Conservation (phyloP, 2,329 filamentous ascomycete genomes). For the Arthrobotrys conoides region DNA sequence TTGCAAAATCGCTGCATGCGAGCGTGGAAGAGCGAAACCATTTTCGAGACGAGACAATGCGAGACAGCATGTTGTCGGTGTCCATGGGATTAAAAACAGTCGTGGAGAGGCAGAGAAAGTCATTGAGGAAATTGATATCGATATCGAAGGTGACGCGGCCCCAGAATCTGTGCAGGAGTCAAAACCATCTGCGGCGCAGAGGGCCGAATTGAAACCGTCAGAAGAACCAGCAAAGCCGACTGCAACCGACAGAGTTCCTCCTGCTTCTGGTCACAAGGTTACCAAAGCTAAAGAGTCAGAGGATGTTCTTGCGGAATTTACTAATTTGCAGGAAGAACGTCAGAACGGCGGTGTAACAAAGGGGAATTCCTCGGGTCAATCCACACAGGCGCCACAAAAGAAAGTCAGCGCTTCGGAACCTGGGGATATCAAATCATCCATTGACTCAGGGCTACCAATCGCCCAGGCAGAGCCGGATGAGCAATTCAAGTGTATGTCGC, state of each 20-base stretch:
- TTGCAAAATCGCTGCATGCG: slow-evolving; percentile 42
- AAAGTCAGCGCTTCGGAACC: slow-evolving; percentile 20
- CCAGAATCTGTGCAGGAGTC: background rate
- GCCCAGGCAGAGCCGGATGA: background rate
- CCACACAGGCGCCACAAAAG: background rate
- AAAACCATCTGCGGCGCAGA: background rate
- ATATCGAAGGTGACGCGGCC: slow-evolving; percentile 13
- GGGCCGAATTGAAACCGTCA: background rate
- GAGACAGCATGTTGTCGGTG: slow-evolving; percentile 47
- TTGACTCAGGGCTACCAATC: slow-evolving; percentile 3
- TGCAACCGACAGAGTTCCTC: slow-evolving; percentile 16
- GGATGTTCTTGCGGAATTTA: slow-evolving; percentile 39
- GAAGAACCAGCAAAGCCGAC: background rate
- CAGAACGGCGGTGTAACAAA: slow-evolving; percentile 2
- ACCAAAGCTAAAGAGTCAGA: slow-evolving; percentile 21
- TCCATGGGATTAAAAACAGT: slow-evolving; percentile 30
- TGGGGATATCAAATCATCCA: background rate
- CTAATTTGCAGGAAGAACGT: slow-evolving; percentile 23
- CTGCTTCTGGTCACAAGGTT: background rate
- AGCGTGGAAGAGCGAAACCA: slow-evolving; percentile 31
- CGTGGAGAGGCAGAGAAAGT: slow-evolving; percentile 25
- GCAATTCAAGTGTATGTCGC: slow-evolving; percentile 20
- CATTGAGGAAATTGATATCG: slow-evolving; percentile 42
- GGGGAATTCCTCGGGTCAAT: slow-evolving; percentile 10
- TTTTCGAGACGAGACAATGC: slow-evolving; percentile 56